phyloP scores from a whole-genome alignment of 2,329 filamentous ascomycete genomes.

The Didymella pomorum region DNA sequence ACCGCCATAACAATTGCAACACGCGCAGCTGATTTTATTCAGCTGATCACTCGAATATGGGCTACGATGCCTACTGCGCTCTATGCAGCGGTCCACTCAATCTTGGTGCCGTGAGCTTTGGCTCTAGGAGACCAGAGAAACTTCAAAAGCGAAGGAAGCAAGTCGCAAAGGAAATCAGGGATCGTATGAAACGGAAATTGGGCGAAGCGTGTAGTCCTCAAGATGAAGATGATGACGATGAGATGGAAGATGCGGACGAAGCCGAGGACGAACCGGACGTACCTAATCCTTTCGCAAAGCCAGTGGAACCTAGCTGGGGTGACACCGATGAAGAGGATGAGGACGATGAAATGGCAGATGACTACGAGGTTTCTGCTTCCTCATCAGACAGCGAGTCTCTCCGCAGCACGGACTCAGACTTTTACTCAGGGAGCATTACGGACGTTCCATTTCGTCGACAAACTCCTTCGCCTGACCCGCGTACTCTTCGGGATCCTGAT shows the following conservation, averaged over 20 bases:
- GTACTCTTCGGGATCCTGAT: neutral
- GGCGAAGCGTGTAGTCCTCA: neutral
- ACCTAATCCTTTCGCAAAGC: neutral
- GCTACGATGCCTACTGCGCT: slow-evolving; percentile 32
- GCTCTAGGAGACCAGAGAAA: slow-evolving; percentile 11
- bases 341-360: neutral
- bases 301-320: neutral
- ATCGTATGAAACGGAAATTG: neutral
- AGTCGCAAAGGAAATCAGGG: neutral
- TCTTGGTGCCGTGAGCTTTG: slow-evolving; percentile 10
- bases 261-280: neutral
- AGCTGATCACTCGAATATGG: slow-evolving; percentile 16
- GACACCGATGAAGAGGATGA: neutral
- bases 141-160: neutral
- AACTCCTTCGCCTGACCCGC: neutral
- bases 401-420: neutral
- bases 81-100: slow-evolving; percentile 25
- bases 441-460: neutral
- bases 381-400: neutral
- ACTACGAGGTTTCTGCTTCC: neutral
- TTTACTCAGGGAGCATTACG: neutral
- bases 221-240: neutral
- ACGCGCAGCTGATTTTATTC: neutral
- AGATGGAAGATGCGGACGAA: neutral
- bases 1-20: neutral